Percentiles rank a stretch among this genome's conserved stretches.
Conservation (phyloP, 176 grass and related monocot species). For the Puccinellia tenuiflora region DNA sequence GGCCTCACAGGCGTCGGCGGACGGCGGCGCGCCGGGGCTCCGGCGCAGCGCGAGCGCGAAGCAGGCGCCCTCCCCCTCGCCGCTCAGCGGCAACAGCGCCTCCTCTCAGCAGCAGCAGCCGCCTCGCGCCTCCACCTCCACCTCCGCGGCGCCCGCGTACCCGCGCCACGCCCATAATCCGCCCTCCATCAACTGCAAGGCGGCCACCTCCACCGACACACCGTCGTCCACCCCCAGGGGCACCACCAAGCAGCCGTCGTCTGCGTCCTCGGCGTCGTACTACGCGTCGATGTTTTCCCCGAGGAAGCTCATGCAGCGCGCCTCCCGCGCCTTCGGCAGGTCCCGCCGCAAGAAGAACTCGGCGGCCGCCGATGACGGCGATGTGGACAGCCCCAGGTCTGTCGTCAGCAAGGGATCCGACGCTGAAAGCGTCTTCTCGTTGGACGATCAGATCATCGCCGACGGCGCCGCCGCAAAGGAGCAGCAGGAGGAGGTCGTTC, state of each 20-base stretch:
- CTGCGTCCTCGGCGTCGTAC: background rate
- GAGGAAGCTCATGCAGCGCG: constrained; percentile 40
- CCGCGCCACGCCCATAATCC: background rate
- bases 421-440: background rate
- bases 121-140: background rate
- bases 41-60: constrained; percentile 22
- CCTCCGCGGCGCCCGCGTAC: background rate
- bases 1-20: background rate
- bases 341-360: constrained; percentile 14
- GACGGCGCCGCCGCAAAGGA: background rate
- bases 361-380: background rate
- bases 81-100: constrained; percentile 24
- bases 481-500: constrained; percentile 2
- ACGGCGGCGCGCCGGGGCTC: background rate
- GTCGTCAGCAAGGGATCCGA: background rate
- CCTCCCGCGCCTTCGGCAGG: constrained; percentile 32
- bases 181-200: constrained; percentile 28
- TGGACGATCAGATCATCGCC: background rate
- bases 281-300: constrained; percentile 30
- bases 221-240: constrained; percentile 11
- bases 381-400: background rate
- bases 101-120: constrained; percentile 1
- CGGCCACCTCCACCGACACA: background rate
- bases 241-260: background rate
- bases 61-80: background rate